Conservation (phyloP, 257 asterid genomes). For the Lycium ferocissimum region DNA sequence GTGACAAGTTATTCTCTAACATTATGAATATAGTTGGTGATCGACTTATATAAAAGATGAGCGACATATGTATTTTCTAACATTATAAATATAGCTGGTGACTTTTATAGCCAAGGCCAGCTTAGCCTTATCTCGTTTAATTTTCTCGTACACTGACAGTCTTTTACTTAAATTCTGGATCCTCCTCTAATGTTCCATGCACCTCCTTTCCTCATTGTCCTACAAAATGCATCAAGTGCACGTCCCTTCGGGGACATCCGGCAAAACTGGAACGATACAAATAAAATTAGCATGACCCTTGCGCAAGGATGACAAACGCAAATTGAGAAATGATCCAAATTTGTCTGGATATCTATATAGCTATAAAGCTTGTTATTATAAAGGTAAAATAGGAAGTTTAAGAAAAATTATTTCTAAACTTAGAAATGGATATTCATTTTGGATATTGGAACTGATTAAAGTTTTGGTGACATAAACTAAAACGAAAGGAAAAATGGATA, state of each 20-base stretch:
- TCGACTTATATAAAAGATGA: background rate
- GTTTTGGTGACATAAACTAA: too few relatives aligned
- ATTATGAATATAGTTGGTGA: background rate
- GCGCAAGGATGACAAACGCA: slow-evolving; percentile 29
- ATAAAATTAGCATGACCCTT: slow-evolving; percentile 61
- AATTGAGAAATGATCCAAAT: background rate
- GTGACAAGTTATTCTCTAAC: background rate
- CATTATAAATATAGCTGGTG: background rate
- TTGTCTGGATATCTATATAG: background rate
- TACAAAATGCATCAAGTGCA: background rate
- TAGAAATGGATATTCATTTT: too few relatives aligned
- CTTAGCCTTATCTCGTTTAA: background rate
- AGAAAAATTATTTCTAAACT: too few relatives aligned
- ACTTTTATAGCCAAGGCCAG: too few relatives aligned
- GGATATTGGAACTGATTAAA: too few relatives aligned
- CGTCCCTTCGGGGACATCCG: slow-evolving; percentile 56
- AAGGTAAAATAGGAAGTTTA: too few relatives aligned
- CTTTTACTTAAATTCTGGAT: background rate
- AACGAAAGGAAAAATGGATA: too few relatives aligned
- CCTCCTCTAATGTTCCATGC: too few relatives aligned
- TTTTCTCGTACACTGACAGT: background rate
- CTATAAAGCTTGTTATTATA: too few relatives aligned
- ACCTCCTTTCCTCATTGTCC: too few relatives aligned
- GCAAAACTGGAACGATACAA: slow-evolving; percentile 52
- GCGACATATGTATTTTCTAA: background rate